Conservation (phyloP, 1,284 basidiomycete species). For the Trichosporon faecale region DNA sequence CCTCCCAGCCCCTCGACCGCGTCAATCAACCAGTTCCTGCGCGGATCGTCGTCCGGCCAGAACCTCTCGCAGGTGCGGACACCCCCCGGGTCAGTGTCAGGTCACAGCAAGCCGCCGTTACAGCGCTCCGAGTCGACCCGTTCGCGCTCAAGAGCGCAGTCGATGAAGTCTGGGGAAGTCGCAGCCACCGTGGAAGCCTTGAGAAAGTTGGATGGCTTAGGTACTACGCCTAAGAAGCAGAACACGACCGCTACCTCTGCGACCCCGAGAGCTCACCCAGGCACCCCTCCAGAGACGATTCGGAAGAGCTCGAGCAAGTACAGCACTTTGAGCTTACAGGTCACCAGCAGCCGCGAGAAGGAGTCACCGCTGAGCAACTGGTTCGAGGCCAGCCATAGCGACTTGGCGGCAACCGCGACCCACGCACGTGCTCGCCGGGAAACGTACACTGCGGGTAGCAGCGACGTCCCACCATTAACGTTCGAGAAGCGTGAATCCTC, state of each 20-base stretch:
- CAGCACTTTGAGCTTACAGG: slow-evolving; percentile 13
- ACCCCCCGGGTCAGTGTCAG: slow-evolving; percentile 38
- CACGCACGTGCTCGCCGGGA: slow-evolving; percentile 7
- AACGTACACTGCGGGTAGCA: slow-evolving; percentile 12
- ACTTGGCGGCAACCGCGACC: background rate
- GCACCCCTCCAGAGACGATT: slow-evolving; percentile 58
- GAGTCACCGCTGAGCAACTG: slow-evolving; percentile 39
- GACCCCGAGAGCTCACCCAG: slow-evolving; percentile 58
- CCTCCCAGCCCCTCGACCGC: slow-evolving; percentile 80
- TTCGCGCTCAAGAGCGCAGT: slow-evolving; percentile 18
- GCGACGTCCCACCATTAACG: slow-evolving; percentile 22
- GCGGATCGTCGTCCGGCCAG: slow-evolving; percentile 56
- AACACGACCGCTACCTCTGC: slow-evolving; percentile 9
- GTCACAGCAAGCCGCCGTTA: slow-evolving; percentile 26
- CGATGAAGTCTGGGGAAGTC: slow-evolving; percentile 54
- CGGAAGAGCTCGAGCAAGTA: slow-evolving; percentile 16
- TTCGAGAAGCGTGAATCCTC: slow-evolving; percentile 75
- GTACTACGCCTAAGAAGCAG: slow-evolving; percentile 62
- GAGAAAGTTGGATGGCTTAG: slow-evolving; percentile 86
- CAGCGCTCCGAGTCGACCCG: slow-evolving; percentile 24
- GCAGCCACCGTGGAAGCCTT: slow-evolving; percentile 86
- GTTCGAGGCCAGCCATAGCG: slow-evolving; percentile 29
- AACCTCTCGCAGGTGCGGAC: slow-evolving; percentile 49
- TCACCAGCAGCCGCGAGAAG: slow-evolving; percentile 14
- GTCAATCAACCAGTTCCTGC: slow-evolving; percentile 76